A percentile compares a stretch with the other conserved stretches of the same genome.
Conservation (phyloP, 345 rosid species). For the Gossypium australe region DNA sequence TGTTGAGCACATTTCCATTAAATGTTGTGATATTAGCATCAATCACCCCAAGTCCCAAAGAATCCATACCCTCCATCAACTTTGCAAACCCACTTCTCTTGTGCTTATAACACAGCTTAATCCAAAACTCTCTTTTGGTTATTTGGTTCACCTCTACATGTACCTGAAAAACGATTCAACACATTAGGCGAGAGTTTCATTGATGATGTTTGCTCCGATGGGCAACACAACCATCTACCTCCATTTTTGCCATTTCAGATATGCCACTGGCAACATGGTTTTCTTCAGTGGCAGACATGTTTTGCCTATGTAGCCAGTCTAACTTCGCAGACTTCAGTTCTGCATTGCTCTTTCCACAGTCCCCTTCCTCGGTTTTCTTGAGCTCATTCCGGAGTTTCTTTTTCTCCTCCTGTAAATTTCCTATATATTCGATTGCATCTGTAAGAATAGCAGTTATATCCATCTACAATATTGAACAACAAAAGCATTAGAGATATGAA, state of each 20-base stretch:
- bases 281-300: conserved; percentile 9
- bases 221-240: conserved; percentile 24
- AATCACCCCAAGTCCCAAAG: conserved; percentile 49
- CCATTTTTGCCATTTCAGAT: conserved; percentile 5
- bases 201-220: background rate
- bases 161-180: conserved; percentile 31
- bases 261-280: conserved; percentile 14
- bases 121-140: conserved; percentile 41
- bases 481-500: background rate
- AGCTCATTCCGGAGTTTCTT: conserved; percentile 58
- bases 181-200: background rate
- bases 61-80: conserved; percentile 50
- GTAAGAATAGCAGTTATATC: conserved; percentile 52
- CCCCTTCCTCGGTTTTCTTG: conserved; percentile 38
- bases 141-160: conserved; percentile 54
- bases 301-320: conserved; percentile 13
- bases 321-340: conserved; percentile 14
- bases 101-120: conserved; percentile 40
- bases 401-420: conserved; percentile 40
- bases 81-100: conserved; percentile 52
- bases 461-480: conserved; percentile 45
- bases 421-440: conserved; percentile 76
- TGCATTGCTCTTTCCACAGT: conserved; percentile 18
- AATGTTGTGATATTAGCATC: conserved; percentile 66
- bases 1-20: conserved; percentile 39